phyloP scores from a whole-genome alignment of 2,329 filamentous ascomycete species.

The Emericellopsis cladophorae region DNA sequence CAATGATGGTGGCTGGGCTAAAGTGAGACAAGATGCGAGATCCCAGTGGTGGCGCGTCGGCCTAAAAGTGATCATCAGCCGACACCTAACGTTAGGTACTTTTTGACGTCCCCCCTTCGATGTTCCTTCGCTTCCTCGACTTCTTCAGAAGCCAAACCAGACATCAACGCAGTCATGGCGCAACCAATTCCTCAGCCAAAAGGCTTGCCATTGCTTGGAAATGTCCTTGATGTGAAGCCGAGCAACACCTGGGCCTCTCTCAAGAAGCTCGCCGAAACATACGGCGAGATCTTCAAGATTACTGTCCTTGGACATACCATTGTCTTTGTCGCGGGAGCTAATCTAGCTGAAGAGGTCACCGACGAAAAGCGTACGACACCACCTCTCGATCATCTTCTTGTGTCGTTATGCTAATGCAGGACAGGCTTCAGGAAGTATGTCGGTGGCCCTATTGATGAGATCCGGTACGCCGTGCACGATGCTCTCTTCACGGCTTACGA shows the following conservation, averaged over 20 bases:
- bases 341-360: slow-evolving; percentile 35
- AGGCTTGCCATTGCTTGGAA: slow-evolving; percentile 21
- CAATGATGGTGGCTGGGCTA: too few species aligned
- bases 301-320: slow-evolving; percentile 18
- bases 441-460: slow-evolving; percentile 38
- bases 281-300: slow-evolving; percentile 25
- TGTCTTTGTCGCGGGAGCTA: slow-evolving; percentile 32
- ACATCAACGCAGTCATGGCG: slow-evolving; percentile 11
- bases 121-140: too few species aligned
- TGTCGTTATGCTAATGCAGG: too few species aligned
- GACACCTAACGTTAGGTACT: too few species aligned
- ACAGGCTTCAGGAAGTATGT: slow-evolving; percentile 37
- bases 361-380: slow-evolving; percentile 28
- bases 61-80: too few species aligned
- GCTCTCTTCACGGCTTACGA: slow-evolving; percentile 39
- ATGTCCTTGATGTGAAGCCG: slow-evolving; percentile 20
- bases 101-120: too few species aligned
- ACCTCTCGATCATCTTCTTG: too few species aligned
- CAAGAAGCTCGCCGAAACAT: slow-evolving; percentile 19
- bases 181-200: slow-evolving; percentile 20
- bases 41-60: too few species aligned
- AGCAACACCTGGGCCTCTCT: slow-evolving; percentile 22
- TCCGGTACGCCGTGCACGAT: slow-evolving; percentile 34
- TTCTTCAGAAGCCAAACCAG: too few species aligned
- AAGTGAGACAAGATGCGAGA: too few species aligned